phyloP scores from a whole-genome alignment of 768 basidiomycete species.

The Udeniomyces megalosporus region DNA sequence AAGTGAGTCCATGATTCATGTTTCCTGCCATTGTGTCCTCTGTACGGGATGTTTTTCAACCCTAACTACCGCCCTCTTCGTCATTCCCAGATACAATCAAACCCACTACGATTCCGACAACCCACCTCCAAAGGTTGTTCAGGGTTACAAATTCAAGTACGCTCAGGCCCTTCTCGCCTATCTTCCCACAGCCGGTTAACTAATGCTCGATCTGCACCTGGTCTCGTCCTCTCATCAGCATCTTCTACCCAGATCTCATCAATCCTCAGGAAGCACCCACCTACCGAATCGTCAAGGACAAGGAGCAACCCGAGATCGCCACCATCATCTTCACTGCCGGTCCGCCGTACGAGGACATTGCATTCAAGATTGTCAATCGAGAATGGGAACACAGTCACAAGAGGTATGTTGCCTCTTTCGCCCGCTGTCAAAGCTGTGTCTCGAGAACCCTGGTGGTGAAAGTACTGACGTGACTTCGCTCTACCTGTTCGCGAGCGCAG shows the following conservation, averaged over 20 bases:
- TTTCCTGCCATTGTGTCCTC: not conserved
- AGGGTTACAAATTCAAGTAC: conserved; percentile 71
- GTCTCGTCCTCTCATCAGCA: conserved; percentile 49
- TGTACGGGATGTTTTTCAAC: too few species aligned
- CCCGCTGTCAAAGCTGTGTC: not conserved
- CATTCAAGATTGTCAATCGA: conserved; percentile 90
- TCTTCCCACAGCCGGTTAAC: conserved; percentile 27
- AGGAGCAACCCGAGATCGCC: conserved; percentile 88
- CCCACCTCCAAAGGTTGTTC: conserved; percentile 96
- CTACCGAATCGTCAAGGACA: conserved; percentile 86
- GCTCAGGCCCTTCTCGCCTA: conserved; percentile 16
- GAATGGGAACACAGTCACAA: conserved; percentile 99
- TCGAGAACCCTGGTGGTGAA: too few species aligned
- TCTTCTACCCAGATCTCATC: conserved; percentile 94
- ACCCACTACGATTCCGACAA: conserved; percentile 99
- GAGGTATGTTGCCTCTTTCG: conserved; percentile 40
- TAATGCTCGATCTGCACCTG: not conserved
- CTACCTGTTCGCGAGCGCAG: too few species aligned
- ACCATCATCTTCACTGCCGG: conserved; percentile 87
- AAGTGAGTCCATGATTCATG: conserved; percentile 35
- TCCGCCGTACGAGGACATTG: conserved; percentile 96
- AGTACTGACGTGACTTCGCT: too few species aligned
- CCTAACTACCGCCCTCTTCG: too few species aligned
- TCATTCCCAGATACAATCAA: conserved; percentile 54
- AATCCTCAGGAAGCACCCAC: conserved; percentile 58